Percentiles rank a stretch among this genome's conserved stretches.
phyloP scores from a whole-genome alignment of 192 early-diverging fungal species.

The Backusella liffmaniae region DNA sequence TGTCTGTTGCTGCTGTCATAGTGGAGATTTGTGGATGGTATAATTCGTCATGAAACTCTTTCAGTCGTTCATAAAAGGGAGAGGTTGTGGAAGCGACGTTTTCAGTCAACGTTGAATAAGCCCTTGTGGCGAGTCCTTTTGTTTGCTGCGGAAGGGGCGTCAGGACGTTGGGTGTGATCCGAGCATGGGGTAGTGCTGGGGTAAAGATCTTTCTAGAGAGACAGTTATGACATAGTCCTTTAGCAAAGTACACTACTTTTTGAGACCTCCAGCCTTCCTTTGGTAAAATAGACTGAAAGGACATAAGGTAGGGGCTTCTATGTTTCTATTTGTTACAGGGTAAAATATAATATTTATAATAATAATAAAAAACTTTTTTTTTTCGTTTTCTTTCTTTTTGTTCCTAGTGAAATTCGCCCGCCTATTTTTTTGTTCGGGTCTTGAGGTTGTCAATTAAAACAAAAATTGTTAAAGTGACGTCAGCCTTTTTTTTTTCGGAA shows the following conservation, averaged over 20 bases:
- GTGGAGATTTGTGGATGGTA: neutral
- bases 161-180: neutral
- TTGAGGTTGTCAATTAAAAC: neutral
- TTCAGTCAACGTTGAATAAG: neutral
- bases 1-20: neutral
- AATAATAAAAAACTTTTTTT: neutral
- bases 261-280: constrained; percentile 15
- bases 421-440: neutral
- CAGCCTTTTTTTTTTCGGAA: neutral
- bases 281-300: constrained; percentile 12
- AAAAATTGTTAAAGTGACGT: neutral
- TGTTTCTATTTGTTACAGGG: neutral
- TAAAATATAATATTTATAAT: neutral
- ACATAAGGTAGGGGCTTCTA: neutral
- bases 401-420: too few species aligned
- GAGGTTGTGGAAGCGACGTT: neutral
- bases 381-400: too few species aligned
- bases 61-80: constrained; percentile 2
- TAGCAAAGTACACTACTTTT: constrained; percentile 4
- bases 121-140: neutral
- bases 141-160: neutral
- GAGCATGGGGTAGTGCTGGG: constrained; percentile 13
- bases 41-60: neutral
- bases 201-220: neutral
- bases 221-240: constrained; percentile 3